phyloP scores from a whole-genome alignment of 305 asterid species.

The Fraxinus baroniana region DNA sequence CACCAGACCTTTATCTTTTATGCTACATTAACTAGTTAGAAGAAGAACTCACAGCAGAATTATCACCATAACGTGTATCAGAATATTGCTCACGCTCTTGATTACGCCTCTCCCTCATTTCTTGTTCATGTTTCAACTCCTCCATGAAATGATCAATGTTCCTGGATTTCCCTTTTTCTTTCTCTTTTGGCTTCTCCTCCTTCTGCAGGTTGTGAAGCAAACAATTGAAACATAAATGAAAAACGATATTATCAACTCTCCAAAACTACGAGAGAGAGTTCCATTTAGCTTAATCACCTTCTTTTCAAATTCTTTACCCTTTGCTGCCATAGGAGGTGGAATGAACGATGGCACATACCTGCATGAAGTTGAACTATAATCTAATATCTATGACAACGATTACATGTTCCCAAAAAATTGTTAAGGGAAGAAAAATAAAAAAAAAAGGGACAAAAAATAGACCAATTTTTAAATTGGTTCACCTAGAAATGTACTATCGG shows the following conservation, averaged over 20 bases:
- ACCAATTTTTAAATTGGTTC: not conserved
- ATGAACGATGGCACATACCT: conserved; percentile 97
- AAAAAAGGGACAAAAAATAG: not conserved
- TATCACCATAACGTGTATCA: conserved; percentile 70
- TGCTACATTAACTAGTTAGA: not conserved
- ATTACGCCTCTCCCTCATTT: conserved; percentile 87
- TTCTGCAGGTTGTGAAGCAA: conserved; percentile 44
- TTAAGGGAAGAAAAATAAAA: not conserved
- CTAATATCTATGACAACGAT: conserved; percentile 43
- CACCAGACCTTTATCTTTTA: not conserved
- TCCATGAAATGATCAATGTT: conserved; percentile 97
- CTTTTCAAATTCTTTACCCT: conserved; percentile 77
- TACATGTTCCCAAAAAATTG: conserved; percentile 27
- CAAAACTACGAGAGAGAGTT: not conserved
- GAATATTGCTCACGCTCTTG: conserved; percentile 85
- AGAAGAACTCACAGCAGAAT: conserved; percentile 52
- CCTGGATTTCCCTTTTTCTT: conserved; percentile 77
- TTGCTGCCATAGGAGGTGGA: conserved; percentile 92
- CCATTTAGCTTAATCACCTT: conserved; percentile 50
- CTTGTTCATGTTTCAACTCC: conserved; percentile 93
- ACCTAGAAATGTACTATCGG: not conserved
- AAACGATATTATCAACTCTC: conserved; percentile 1
- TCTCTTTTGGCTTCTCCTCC: conserved; percentile 88
- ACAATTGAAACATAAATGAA: conserved; percentile 21
- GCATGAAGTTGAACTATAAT: conserved; percentile 57